A percentile compares a stretch with the other conserved stretches of the same genome.
Evolutionary conservation across 352 stramenopile species (phyloP).

Genomic region (Globisporangium solare): DNA sequence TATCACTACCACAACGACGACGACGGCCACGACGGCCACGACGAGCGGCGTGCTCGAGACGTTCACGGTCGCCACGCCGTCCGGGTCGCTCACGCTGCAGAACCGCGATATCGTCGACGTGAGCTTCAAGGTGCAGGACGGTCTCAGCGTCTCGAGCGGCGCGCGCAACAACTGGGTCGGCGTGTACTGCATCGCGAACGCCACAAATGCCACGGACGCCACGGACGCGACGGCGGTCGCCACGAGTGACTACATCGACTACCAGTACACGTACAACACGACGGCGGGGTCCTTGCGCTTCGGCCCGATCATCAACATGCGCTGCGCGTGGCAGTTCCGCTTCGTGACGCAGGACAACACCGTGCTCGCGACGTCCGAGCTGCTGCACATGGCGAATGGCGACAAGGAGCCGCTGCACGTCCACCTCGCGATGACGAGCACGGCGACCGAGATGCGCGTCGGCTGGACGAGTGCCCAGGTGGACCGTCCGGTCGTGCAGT

Average conservation of each 20-base stretch:
- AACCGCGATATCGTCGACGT: constrained; percentile 2
- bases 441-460: constrained; percentile 37
- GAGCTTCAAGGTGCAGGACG: neutral
- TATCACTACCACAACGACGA: neutral
- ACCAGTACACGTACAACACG: neutral
- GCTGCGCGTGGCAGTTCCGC: constrained; percentile 16
- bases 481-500: constrained; percentile 29
- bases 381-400: constrained; percentile 34
- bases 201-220: too few relatives aligned
- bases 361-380: constrained; percentile 9
- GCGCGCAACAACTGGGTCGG: constrained; percentile 2
- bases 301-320: constrained; percentile 18
- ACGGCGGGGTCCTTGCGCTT: neutral
- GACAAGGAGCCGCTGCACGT: constrained; percentile 31
- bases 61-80: neutral
- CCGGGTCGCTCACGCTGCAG: neutral
- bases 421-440: constrained; percentile 11
- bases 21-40: neutral
- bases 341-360: constrained; percentile 9
- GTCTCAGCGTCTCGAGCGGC: neutral
- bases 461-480: constrained; percentile 48
- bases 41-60: neutral
- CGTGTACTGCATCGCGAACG: constrained; percentile 5
- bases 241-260: constrained; percentile 2
- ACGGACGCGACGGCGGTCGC: neutral